Percentiles rank a stretch among this genome's conserved stretches.
These are phyloP conservation scores for Quercus suber DNA, from an alignment of 306 rosid species.

Conservation along the genomic window DNA sequence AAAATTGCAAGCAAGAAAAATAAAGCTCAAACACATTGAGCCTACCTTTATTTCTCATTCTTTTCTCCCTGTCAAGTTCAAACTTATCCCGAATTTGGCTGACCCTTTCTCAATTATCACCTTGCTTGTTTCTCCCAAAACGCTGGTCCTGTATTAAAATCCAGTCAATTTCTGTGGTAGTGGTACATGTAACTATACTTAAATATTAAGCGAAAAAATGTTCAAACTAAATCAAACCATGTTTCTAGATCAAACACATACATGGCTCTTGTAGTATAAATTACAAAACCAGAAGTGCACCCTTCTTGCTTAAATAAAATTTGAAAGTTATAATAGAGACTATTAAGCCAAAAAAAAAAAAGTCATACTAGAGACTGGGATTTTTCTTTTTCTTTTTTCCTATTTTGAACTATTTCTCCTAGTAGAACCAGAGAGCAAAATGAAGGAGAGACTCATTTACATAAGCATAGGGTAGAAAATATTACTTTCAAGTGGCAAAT, in stretches of 20 bases:
- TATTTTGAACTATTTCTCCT: background rate
- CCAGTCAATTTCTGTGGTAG: constrained; percentile 19
- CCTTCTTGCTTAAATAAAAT: background rate
- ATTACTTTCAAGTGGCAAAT: background rate
- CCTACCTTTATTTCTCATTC: constrained; percentile 91
- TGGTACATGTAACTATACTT: constrained; percentile 1
- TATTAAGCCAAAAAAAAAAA: background rate
- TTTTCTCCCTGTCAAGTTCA: constrained; percentile 87
- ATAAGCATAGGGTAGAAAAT: background rate
- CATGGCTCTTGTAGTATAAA: background rate
- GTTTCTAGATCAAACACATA: background rate
- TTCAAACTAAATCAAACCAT: background rate
- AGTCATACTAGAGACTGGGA: background rate
- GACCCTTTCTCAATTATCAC: constrained; percentile 62
- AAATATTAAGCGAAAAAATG: background rate
- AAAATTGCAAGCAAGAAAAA: background rate
- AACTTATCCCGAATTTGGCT: constrained; percentile 79
- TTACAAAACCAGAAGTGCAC: background rate
- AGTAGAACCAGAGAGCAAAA: background rate
- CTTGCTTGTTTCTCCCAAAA: constrained; percentile 46
- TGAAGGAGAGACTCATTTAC: background rate
- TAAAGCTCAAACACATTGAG: constrained; percentile 12
- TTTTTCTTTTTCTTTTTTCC: background rate
- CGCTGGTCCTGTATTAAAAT: constrained; percentile 58
- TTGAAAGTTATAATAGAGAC: background rate